These are phyloP conservation scores for Paramecium tetraurelia DNA, from an alignment of 73 alveolate species.

Conservation along the genomic window DNA sequence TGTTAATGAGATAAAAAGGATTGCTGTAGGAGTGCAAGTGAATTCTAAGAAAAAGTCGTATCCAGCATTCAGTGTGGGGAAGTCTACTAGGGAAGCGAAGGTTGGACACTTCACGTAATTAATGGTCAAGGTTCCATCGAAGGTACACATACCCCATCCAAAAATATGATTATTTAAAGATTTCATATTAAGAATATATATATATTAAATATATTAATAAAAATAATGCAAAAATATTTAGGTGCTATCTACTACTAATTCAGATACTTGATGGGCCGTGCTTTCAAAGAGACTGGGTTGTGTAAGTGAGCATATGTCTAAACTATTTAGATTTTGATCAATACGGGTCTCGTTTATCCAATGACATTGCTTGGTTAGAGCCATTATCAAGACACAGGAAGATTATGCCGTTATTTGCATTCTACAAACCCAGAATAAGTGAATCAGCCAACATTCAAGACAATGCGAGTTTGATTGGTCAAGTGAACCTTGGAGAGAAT, in stretches of 20 bases:
- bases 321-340: slow-evolving; percentile 4
- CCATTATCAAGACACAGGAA: slow-evolving; percentile 72
- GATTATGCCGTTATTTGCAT: slow-evolving; percentile 69
- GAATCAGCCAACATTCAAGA: slow-evolving; percentile 72
- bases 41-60: slow-evolving; percentile 72
- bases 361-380: slow-evolving; percentile 72
- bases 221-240: neutral
- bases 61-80: slow-evolving; percentile 71
- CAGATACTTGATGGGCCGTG: slow-evolving; percentile 21
- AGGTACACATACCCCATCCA: slow-evolving; percentile 71
- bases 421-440: slow-evolving; percentile 47
- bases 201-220: neutral
- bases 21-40: slow-evolving; percentile 69
- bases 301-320: neutral
- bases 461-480: slow-evolving; percentile 77
- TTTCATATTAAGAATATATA: neutral
- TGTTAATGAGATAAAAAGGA: neutral
- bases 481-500: slow-evolving; percentile 68
- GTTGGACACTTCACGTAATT: slow-evolving; percentile 70
- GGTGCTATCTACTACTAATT: neutral
- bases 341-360: slow-evolving; percentile 48
- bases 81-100: slow-evolving; percentile 69
- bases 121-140: slow-evolving; percentile 72
- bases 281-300: slow-evolving; percentile 46
- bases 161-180: slow-evolving; percentile 42